Evolutionary conservation across 2,329 filamentous ascomycete genomes (phyloP), one percentile per base, ranked within the genome.

Genomic region (Falciphora oryzae): DNA sequence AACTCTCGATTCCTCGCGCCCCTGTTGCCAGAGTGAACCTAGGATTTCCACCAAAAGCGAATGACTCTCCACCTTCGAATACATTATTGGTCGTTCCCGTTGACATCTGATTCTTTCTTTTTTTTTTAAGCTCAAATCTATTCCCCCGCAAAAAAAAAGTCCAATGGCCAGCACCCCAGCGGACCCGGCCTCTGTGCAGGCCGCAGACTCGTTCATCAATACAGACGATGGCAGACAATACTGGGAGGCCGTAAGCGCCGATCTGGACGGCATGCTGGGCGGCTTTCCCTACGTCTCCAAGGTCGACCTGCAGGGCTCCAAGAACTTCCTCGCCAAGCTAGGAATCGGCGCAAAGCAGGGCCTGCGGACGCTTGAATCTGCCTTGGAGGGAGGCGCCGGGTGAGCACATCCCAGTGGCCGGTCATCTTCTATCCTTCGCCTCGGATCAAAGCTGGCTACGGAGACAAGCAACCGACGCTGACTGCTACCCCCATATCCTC

Each of bases 191-290:
- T n/a, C n/a, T 18, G 27, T n/a, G 28, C 13, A 38, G n/a, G 65
- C 67, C n/a, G 66, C 75, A n/a, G 76, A 79, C 63, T 71, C 73
- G 14, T 68, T 71, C 14, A 76, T 79, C 65, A 73, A 71, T 63
- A 70, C 70, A 1, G 72, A 72, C 16, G 75, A 77, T 60, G 75
- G 77, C 18, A 74, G 74, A 22, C 70, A 72, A 29, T 85, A 85
- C 72, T 85, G 82, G 83, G 72, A 81, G 63, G 70, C 72, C 28
- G 70, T 80, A 63, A 74, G 75, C 2, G 77, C 80, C 57, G 76
- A 81, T 62, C 75, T 79, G 60, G 83, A 89, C 70, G 91, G 92
- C 72, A 93, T 95, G 89, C 88, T 96, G 1, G 93, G 92, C 67
- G 91, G 93, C 75, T 79, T 80, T 65, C 74, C 79, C 16, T 82